These are phyloP conservation scores for Chytriomyces confervae DNA, from an alignment of 192 early-diverging fungal species.

Conservation along the genomic window DNA sequence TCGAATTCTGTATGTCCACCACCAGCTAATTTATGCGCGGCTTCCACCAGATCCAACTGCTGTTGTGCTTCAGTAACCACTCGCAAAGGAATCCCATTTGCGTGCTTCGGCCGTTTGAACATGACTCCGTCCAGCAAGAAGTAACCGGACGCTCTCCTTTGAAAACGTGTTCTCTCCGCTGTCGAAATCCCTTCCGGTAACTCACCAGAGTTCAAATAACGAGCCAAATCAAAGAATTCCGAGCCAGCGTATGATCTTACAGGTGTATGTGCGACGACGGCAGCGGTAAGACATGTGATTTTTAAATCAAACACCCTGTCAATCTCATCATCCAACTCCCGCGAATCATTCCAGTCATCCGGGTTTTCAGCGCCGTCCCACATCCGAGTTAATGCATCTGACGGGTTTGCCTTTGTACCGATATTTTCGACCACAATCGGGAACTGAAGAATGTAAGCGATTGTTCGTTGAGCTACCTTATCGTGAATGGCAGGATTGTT, in stretches of 20 bases:
- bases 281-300: background rate
- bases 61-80: background rate
- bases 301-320: background rate
- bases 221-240: background rate
- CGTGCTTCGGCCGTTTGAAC: background rate
- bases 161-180: background rate
- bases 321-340: background rate
- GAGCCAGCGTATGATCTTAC: background rate
- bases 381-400: conserved; percentile 1
- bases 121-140: background rate
- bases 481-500: background rate
- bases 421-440: background rate
- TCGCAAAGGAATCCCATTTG: background rate
- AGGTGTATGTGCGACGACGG: background rate
- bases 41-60: background rate
- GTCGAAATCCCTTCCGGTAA: background rate
- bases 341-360: background rate
- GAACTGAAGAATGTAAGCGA: background rate
- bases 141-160: background rate
- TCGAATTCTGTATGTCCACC: background rate
- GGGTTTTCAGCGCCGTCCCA: background rate
- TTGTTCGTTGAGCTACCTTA: background rate
- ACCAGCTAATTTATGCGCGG: background rate
- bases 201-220: background rate
- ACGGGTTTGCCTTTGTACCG: background rate